A percentile compares a stretch with the other conserved stretches of the same genome.
Evolutionary conservation across 208 protist genomes (phyloP).

Genomic region (Trypanosoma melophagium): DNA sequence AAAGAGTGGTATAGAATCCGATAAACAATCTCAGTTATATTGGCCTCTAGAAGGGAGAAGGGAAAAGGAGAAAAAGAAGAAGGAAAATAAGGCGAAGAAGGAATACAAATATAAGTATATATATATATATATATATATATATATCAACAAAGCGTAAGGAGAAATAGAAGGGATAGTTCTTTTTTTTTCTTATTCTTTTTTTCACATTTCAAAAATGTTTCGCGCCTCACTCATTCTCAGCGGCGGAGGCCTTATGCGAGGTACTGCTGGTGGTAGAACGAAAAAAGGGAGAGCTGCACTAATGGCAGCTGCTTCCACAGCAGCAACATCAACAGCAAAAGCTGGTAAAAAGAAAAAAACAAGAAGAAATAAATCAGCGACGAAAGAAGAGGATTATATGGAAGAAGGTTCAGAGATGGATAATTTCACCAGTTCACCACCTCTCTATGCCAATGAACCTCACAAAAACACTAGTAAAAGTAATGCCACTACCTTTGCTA

Average conservation of each 20-base stretch:
- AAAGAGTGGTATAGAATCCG: no score
- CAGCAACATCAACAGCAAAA: neutral
- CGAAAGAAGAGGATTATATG: neutral
- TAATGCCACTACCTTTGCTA: no score
- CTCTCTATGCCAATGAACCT: no score
- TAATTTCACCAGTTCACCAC: no score
- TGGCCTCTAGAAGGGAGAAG: neutral
- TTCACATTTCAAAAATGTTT: conserved; percentile 7
- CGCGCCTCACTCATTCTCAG: conserved; percentile 9
- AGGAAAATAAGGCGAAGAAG: neutral
- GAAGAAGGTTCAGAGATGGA: no score
- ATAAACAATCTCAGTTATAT: no score
- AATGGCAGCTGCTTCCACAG: neutral
- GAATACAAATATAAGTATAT: neutral
- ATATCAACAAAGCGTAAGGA: no score
- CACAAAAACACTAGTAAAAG: no score
- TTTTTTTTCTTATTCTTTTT: neutral
- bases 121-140: no score
- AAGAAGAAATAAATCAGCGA: neutral
- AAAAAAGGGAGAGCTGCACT: neutral
- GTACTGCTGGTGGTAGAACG: neutral
- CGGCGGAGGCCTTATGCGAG: conserved; percentile 16
- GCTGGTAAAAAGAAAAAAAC: neutral
- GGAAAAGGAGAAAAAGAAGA: neutral
- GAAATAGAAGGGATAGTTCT: no score